phyloP scores from a whole-genome alignment of 352 stramenopile genomes.

The Phytopythium litorale region DNA sequence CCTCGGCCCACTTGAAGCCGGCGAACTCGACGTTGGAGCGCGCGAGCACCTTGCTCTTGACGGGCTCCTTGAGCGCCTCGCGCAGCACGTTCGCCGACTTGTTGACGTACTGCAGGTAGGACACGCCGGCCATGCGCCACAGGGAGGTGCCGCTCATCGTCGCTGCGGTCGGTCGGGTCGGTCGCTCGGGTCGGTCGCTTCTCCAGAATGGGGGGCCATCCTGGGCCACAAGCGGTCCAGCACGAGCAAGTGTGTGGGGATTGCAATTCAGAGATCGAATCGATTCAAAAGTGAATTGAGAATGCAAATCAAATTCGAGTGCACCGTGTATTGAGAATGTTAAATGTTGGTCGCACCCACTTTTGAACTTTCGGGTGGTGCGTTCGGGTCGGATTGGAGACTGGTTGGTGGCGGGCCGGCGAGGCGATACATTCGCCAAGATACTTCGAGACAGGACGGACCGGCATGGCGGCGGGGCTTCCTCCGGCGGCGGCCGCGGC shows the following conservation, averaged over 20 bases:
- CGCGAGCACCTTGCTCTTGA: conserved; percentile 77
- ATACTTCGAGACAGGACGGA: background rate
- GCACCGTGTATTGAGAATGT: background rate
- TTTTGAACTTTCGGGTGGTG: background rate
- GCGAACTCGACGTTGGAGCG: conserved; percentile 80
- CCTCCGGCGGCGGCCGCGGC: background rate
- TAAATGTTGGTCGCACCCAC: background rate
- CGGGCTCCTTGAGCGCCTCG: conserved; percentile 78
- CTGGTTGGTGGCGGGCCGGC: background rate
- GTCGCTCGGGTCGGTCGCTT: background rate
- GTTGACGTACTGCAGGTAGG: conserved; percentile 89
- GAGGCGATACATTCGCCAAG: background rate
- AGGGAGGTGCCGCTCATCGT: conserved; percentile 59
- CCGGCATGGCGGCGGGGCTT: background rate
- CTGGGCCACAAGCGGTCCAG: background rate
- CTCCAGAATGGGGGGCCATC: background rate
- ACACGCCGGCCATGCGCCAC: conserved; percentile 82
- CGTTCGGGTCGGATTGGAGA: background rate
- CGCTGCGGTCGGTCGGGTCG: background rate
- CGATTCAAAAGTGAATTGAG: background rate
- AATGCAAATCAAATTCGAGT: background rate
- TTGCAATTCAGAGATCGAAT: background rate
- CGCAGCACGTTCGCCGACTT: conserved; percentile 73
- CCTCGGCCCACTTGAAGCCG: conserved; percentile 83
- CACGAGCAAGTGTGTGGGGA: too few relatives aligned